phyloP scores from a whole-genome alignment of 352 stramenopile species.

The Pythium phragmitis region DNA sequence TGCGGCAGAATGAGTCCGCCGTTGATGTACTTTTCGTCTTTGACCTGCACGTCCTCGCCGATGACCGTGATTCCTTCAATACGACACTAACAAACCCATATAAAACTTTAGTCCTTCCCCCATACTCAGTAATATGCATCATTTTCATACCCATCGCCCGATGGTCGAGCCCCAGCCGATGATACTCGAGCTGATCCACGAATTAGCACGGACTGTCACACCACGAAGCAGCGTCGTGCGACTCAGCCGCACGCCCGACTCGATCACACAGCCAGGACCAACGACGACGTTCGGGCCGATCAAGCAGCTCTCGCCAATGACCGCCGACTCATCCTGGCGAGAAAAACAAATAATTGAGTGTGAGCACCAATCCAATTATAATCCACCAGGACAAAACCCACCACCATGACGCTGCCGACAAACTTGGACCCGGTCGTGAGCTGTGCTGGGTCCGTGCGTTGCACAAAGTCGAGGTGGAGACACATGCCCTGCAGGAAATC shows the following conservation, averaged over 20 bases:
- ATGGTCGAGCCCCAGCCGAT: conserved; percentile 89
- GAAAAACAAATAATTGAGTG: background rate
- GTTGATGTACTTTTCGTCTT: conserved; percentile 90
- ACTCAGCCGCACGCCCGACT: conserved; percentile 84
- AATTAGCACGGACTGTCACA: conserved; percentile 77
- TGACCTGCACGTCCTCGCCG: conserved; percentile 86
- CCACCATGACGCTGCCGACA: conserved; percentile 85
- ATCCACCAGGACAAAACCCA: conserved; percentile 8
- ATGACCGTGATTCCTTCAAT: conserved; percentile 85
- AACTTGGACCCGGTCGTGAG: conserved; percentile 70
- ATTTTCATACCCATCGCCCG: conserved; percentile 64
- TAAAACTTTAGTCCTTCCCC: conserved; percentile 9
- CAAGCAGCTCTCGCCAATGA: conserved; percentile 74
- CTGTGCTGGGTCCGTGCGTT: conserved; percentile 39
- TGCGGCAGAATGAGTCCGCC: conserved; percentile 85
- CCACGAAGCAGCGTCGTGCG: conserved; percentile 75
- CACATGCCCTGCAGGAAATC: conserved; percentile 88
- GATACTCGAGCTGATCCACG: conserved; percentile 88
- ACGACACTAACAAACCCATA: conserved; percentile 42
- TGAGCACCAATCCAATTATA: background rate
- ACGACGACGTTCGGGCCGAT: conserved; percentile 88
- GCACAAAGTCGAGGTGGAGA: conserved; percentile 77
- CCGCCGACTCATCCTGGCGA: conserved; percentile 57
- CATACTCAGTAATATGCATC: background rate
- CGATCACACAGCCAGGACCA: conserved; percentile 78